Base-by-base conservation (phyloP, 805 yeast genomes). In the Tetrapisispora pingtungensis region DNA sequence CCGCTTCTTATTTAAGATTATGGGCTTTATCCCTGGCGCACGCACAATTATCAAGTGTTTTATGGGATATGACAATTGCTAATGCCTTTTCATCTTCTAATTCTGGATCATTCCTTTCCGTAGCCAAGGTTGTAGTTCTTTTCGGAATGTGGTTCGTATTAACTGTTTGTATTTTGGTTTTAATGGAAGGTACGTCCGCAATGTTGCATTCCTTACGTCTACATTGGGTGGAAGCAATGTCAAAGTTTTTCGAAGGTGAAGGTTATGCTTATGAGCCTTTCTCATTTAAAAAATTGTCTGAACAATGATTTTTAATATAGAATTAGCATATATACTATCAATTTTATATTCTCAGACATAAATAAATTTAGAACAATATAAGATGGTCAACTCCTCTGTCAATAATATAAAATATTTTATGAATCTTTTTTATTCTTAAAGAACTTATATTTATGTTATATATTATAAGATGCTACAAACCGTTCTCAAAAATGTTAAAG, bases 171-270 rank as follows among this genome's bases (percentile, higher is more conserved):
- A 87, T 93, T 55, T 73, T 93, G 58, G 97, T 93, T 13, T 70
- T 84, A 43, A 93, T 93, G 99, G 99, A 93, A 67, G 99, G 98
- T 47, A 93, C 99, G 0, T 87, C 97, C 22, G 98, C 98, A 31
- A 93, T 93, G 98, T 75, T 93, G 60, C 99, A 93, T 67, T 84
- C 97, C n/a, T 75, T 93, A 60, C 85, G 99, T 73, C 75, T 93
- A 60, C 98, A 93, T 65, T 93, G 99, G 99, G 98, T 93, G 50
- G 99, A 93, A 70, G 82, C 96, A 24, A 93, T 93, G 99, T 87
- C 96, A 49, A 93, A 93, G 70, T 94, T 83, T 69, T 93, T 89
- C 58, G 93, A 84, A 60, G 99, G 99, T 63, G 97, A 90, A 65
- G 99, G 99, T 48, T 72, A 78, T 53, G 78, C 89, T 6, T 93